Percentiles rank a stretch among this genome's conserved stretches.
Conservation (phyloP, 768 basidiomycete genomes). For the Chalciporus chontae region DNA sequence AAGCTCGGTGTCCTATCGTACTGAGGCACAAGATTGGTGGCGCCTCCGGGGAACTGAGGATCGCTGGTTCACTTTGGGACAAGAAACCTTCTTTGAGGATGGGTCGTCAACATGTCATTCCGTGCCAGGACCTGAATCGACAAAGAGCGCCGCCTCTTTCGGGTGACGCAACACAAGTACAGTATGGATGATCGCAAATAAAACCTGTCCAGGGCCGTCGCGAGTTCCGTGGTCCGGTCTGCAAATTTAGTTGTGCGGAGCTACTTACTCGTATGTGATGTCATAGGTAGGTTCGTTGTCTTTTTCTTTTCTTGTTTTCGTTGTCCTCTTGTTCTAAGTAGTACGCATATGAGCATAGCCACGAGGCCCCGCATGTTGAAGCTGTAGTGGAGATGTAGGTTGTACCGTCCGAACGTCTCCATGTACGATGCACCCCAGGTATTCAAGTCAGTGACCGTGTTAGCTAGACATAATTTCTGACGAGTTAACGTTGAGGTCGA, state of each 20-base stretch:
- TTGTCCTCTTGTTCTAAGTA: no score
- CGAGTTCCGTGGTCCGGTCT: no score
- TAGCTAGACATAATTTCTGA: conserved; percentile 54
- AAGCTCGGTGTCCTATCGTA: conserved; percentile 44
- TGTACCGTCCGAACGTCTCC: conserved; percentile 54
- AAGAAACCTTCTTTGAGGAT: neutral
- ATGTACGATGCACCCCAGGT: conserved; percentile 44
- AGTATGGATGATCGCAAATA: neutral
- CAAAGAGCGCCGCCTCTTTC: neutral
- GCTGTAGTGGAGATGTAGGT: no score
- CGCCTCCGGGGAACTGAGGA: conserved; percentile 1
- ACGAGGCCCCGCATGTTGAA: no score
- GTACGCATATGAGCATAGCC: no score
- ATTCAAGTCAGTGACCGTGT: conserved; percentile 20
- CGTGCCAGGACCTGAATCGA: neutral
- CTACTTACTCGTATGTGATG: no score
- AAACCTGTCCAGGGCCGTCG: conserved; percentile 19
- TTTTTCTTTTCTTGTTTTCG: no score
- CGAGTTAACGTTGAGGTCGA: no score
- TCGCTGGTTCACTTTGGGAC: neutral
- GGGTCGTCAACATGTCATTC: neutral
- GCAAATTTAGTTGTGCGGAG: no score
- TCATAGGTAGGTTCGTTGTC: no score
- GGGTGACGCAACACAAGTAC: neutral
- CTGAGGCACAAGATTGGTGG: conserved; percentile 43